phyloP scores from a whole-genome alignment of 805 yeast species.

The Metschnikowia peoriensis region DNA sequence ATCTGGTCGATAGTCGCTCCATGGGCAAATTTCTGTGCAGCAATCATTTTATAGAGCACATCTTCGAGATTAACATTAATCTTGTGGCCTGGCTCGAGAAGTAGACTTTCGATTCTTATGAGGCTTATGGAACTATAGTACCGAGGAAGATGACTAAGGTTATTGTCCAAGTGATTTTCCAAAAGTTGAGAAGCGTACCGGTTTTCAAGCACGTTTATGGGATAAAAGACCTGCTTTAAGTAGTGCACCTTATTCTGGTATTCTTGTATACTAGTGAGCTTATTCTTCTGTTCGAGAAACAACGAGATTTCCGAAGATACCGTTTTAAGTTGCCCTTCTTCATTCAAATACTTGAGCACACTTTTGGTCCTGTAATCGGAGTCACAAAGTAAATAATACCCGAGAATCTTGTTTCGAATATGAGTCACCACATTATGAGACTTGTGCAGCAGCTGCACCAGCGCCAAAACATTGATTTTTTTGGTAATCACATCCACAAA shows the following conservation, averaged over 20 bases:
- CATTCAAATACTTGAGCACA: conserved; percentile 20
- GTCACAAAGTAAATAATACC: conserved; percentile 30
- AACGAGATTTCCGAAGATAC: conserved; percentile 2
- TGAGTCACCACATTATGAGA: conserved; percentile 4
- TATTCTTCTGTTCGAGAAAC: conserved; percentile 13
- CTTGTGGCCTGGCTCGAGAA: conserved; percentile 12
- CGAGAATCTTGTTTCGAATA: conserved; percentile 29
- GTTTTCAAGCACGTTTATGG: conserved; percentile 2
- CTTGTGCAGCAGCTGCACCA: background rate
- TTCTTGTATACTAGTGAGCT: conserved; percentile 16
- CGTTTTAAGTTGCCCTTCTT: conserved; percentile 4
- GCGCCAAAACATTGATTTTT: conserved; percentile 22
- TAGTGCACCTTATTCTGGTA: conserved; percentile 17
- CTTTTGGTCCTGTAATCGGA: conserved; percentile 34
- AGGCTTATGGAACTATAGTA: conserved; percentile 29
- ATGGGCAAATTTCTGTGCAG: conserved; percentile 28
- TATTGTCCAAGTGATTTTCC: conserved; percentile 30
- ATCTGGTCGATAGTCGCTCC: conserved; percentile 36
- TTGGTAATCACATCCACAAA: conserved; percentile 32
- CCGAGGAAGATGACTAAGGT: conserved; percentile 28
- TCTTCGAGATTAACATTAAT: conserved; percentile 25
- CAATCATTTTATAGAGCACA: conserved; percentile 34
- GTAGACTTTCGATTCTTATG: conserved; percentile 19
- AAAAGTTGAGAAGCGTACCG: conserved; percentile 12
- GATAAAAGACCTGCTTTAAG: conserved; percentile 1